Percentiles rank a stretch among this genome's conserved stretches.
phyloP scores from a whole-genome alignment of 2,329 filamentous ascomycete species.

The Fusarium transvaalense region DNA sequence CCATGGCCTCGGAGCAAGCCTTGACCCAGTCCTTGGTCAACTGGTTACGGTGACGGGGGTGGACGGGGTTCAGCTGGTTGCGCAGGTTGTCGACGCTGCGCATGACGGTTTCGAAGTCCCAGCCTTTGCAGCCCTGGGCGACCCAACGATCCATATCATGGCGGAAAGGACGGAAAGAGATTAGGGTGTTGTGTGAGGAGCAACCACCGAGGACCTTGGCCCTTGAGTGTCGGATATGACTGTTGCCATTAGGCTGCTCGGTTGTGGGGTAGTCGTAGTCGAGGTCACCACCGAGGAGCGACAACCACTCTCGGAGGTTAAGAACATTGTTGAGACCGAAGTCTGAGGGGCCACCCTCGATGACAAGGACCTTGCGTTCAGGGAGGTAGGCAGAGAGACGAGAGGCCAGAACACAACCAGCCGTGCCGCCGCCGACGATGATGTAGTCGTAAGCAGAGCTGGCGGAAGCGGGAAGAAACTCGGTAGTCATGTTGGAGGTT shows the following conservation, averaged over 20 bases:
- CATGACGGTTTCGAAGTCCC: slow-evolving; percentile 88
- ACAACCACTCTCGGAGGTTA: slow-evolving; percentile 88
- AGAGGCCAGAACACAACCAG: slow-evolving; percentile 85
- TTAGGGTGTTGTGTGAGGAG: slow-evolving; percentile 93
- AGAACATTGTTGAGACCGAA: slow-evolving; percentile 89
- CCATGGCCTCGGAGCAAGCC: slow-evolving; percentile 80
- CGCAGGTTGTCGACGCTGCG: slow-evolving; percentile 84
- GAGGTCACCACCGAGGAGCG: slow-evolving; percentile 84
- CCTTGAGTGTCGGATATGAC: slow-evolving; percentile 89
- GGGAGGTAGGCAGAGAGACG: slow-evolving; percentile 86
- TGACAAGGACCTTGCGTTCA: slow-evolving; percentile 81
- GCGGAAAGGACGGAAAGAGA: slow-evolving; percentile 91
- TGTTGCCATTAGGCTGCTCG: slow-evolving; percentile 93
- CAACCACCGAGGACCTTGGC: slow-evolving; percentile 94
- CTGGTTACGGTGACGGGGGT: slow-evolving; percentile 87
- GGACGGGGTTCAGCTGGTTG: slow-evolving; percentile 91
- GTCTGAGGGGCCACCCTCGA: slow-evolving; percentile 91
- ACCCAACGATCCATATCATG: slow-evolving; percentile 91
- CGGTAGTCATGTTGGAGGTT: slow-evolving; percentile 71
- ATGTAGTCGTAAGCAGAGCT: slow-evolving; percentile 83
- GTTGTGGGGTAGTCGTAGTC: slow-evolving; percentile 93
- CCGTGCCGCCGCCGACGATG: slow-evolving; percentile 86
- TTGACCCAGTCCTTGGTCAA: slow-evolving; percentile 91
- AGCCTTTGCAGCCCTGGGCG: slow-evolving; percentile 82
- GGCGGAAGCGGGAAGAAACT: slow-evolving; percentile 72